Base-by-base conservation (phyloP, 345 rosid genomes). In the Draba incana region DNA sequence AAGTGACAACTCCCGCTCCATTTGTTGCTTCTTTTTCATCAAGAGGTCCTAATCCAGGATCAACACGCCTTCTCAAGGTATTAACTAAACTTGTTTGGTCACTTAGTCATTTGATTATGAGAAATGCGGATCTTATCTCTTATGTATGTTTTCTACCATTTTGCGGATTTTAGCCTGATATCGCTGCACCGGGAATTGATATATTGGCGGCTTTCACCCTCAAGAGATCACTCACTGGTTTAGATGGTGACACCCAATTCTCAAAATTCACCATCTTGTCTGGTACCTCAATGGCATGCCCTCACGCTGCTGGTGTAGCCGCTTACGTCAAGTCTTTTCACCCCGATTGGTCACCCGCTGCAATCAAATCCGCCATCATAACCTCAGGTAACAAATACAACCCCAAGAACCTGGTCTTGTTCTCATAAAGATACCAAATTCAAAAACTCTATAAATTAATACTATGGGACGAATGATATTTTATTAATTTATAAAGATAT, bases 201-300 rank as follows among this genome's bases (percentile, higher is more conserved):
- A 88, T 91, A 49, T 77, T 92, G 77, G 98, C 97, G 14, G 80
- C 98, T 1, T 92, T 82, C 78, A 92, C 96, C n/a, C 96, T 78
- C 3, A 8, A 83, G 79, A 85, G 71, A 53, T 79, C 98, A 12
- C 83, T 92, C 50, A 92, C 97, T 0, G 98, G 98, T 13, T 43
- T 79, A 57, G 81, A 77, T 79, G 98, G 97, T 1, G 98, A 92
- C 75, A 90, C 90, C 10, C 97, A 83, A 28, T 72, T 76, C 78
- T 84, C 97, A 3, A 79, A 83, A 61, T 92, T 84, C 71, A 79
- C 88, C 9, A 68, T 92, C 30, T 83, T 86, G 83, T 92, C 98
- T 0, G 98, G 98, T 1, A 92, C 98, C 60, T 90, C 98, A 66
- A 92, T 92, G 98, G 83, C 98, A 0, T 83, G 92, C 53, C 98